Evolutionary conservation across 2,329 filamentous ascomycete species (phyloP).

Genomic region (Paramyrothecium sp.): DNA sequence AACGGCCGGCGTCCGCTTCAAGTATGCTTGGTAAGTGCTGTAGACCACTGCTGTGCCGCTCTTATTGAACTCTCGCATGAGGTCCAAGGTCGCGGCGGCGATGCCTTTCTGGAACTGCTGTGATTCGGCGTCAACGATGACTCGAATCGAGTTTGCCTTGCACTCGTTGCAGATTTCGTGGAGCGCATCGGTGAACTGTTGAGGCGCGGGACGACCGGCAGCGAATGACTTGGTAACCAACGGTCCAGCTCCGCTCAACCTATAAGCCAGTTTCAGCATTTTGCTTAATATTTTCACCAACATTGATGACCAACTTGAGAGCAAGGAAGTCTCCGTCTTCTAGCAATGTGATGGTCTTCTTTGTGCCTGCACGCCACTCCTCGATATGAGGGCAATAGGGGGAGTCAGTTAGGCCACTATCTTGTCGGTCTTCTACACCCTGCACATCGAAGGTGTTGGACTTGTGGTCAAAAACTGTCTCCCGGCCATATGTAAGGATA

Average conservation of each 20-base stretch:
- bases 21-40: slow-evolving; percentile 57
- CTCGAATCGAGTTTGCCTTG: slow-evolving; percentile 31
- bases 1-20: slow-evolving; percentile 42
- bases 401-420: slow-evolving; percentile 10
- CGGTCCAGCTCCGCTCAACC: slow-evolving; percentile 40
- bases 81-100: slow-evolving; percentile 23
- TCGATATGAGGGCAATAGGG: slow-evolving; percentile 23
- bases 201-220: slow-evolving; percentile 27
- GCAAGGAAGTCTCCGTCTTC: slow-evolving; percentile 54
- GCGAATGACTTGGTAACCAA: slow-evolving; percentile 35
- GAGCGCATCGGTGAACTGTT: slow-evolving; percentile 36
- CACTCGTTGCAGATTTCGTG: slow-evolving; percentile 35
- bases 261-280: slow-evolving; percentile 7
- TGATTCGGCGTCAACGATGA: slow-evolving; percentile 46
- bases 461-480: slow-evolving; percentile 35
- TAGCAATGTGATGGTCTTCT: slow-evolving; percentile 51
- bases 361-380: slow-evolving; percentile 51
- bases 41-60: slow-evolving; percentile 29
- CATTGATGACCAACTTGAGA: slow-evolving; percentile 44
- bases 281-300: neutral
- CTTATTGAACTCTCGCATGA: slow-evolving; percentile 37
- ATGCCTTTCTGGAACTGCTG: slow-evolving; percentile 40
- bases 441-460: slow-evolving; percentile 19
- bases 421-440: slow-evolving; percentile 9
- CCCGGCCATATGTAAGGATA: slow-evolving; percentile 51